Evolutionary conservation across 1,139 yeast species (phyloP).

Genomic region (Candida sanyaensis): DNA sequence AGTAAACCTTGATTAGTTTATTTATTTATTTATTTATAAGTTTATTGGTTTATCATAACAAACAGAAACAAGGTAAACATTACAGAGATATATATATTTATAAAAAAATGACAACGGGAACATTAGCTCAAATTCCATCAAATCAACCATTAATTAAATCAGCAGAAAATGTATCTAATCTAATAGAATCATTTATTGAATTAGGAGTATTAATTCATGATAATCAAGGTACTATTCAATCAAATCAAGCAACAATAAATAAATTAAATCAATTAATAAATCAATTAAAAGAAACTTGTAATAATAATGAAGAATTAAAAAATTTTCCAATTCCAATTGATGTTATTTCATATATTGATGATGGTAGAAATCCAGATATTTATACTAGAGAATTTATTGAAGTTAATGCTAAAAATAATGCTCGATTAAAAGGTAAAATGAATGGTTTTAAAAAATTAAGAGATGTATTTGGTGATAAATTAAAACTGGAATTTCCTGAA

Average conservation of each 20-base stretch:
- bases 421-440: slow-evolving; percentile 82
- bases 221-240: slow-evolving; percentile 74
- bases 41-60: no score
- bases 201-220: slow-evolving; percentile 92
- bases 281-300: slow-evolving; percentile 30
- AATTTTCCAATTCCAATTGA: slow-evolving; percentile 68
- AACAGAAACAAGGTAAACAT: no score
- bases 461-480: slow-evolving; percentile 66
- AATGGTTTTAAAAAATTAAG: slow-evolving; percentile 58
- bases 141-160: slow-evolving; percentile 49
- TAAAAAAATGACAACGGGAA: slow-evolving; percentile 2
- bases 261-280: slow-evolving; percentile 43
- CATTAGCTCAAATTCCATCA: slow-evolving; percentile 18
- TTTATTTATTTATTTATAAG: no score
- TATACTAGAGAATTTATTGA: slow-evolving; percentile 96
- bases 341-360: slow-evolving; percentile 83
- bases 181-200: slow-evolving; percentile 86
- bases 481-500: slow-evolving; percentile 77
- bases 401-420: slow-evolving; percentile 85
- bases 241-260: slow-evolving; percentile 44
- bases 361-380: slow-evolving; percentile 95
- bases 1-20: no score
- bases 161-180: slow-evolving; percentile 62
- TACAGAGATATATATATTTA: no score
- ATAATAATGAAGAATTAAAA: slow-evolving; percentile 16